phyloP scores from a whole-genome alignment of 192 early-diverging fungal genomes.

The Pilobolus umbonatus region DNA sequence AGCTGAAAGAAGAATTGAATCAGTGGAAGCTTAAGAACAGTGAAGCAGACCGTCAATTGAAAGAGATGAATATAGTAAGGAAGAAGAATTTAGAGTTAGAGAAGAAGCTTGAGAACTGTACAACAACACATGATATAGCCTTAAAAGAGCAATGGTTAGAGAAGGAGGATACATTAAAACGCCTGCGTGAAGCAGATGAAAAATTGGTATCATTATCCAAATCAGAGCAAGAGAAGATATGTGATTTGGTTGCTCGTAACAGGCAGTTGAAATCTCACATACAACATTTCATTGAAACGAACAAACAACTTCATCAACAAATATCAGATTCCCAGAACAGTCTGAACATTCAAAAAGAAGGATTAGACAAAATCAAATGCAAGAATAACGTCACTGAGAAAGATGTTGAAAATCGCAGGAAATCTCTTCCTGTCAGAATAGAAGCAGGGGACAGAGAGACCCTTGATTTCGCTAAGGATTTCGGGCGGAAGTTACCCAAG shows the following conservation, averaged over 20 bases:
- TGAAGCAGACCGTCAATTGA: background rate
- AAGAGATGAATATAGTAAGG: conserved; percentile 5
- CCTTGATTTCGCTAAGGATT: conserved; percentile 10
- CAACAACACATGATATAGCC: too few relatives aligned
- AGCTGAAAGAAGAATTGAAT: conserved; percentile 3
- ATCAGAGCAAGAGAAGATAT: background rate
- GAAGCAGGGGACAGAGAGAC: background rate
- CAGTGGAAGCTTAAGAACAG: background rate
- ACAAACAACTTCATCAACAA: conserved; percentile 8
- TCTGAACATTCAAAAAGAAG: too few relatives aligned
- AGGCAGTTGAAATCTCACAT: background rate
- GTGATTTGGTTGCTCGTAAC: conserved; percentile 2
- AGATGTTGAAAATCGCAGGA: too few relatives aligned
- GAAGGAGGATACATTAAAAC: background rate
- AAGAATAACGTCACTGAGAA: too few relatives aligned
- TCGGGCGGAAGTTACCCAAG: background rate
- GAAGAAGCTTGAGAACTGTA: background rate
- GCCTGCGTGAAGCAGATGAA: background rate
- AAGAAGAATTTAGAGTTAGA: conserved; percentile 7
- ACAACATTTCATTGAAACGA: background rate
- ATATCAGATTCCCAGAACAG: conserved; percentile 1
- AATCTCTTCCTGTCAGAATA: background rate
- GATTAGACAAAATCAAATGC: too few relatives aligned
- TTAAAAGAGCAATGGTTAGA: conserved; percentile 5
- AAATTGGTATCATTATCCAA: background rate